Conservation (phyloP, 2,329 filamentous ascomycete species). For the Fonsecaea pedrosoi region DNA sequence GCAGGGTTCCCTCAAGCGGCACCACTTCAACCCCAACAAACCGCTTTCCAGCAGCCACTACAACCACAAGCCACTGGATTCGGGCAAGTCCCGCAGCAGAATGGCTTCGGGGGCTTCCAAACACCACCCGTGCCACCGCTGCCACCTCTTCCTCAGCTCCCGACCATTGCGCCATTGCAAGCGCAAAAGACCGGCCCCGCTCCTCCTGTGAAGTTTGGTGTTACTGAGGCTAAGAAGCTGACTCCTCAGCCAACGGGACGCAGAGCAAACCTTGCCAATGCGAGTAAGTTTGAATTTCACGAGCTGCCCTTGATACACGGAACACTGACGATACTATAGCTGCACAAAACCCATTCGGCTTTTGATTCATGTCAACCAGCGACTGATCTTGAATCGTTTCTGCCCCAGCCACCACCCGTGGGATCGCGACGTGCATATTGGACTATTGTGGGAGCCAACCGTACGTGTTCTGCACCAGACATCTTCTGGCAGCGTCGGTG, state of each 20-base stretch:
- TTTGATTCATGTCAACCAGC: slow-evolving; percentile 6
- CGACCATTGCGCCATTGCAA: slow-evolving; percentile 66
- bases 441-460: not conserved
- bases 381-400: not conserved
- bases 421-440: not conserved
- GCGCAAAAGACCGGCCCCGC: slow-evolving; percentile 85
- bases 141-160: slow-evolving; percentile 60
- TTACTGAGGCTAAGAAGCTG: slow-evolving; percentile 76
- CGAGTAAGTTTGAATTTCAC: slow-evolving; percentile 74
- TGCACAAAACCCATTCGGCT: slow-evolving; percentile 35
- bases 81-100: slow-evolving; percentile 51
- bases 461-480: not conserved
- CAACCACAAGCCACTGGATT: slow-evolving; percentile 38
- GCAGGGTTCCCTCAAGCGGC: slow-evolving; percentile 62
- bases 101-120: slow-evolving; percentile 61
- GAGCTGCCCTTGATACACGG: slow-evolving; percentile 9
- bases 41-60: slow-evolving; percentile 60
- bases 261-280: slow-evolving; percentile 88
- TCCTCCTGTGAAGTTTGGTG: slow-evolving; percentile 87
- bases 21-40: slow-evolving; percentile 51
- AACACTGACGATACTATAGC: slow-evolving; percentile 27
- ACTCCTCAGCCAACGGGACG: slow-evolving; percentile 85
- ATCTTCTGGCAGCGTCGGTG: not conserved
- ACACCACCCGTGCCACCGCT: slow-evolving; percentile 62
- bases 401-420: not conserved